phyloP scores from a whole-genome alignment of 176 grass and related monocot genomes.

The Oryza meyeriana region DNA sequence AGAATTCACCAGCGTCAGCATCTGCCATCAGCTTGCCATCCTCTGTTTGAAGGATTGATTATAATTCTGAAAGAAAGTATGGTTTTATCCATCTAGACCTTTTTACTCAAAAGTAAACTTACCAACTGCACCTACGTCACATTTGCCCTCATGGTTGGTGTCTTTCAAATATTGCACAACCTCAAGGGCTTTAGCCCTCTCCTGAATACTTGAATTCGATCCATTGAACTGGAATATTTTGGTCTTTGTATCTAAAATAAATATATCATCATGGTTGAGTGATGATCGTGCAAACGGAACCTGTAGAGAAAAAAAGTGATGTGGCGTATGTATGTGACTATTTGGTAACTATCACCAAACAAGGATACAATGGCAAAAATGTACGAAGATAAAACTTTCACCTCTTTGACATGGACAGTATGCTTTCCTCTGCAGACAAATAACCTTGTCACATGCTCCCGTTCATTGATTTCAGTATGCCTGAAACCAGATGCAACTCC shows the following conservation, averaged over 20 bases:
- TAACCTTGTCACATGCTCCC: conserved; percentile 67
- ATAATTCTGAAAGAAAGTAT: conserved; percentile 14
- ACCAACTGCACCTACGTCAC: conserved; percentile 90
- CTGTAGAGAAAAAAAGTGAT: conserved; percentile 40
- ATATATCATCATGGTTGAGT: conserved; percentile 99
- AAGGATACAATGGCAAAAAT: conserved; percentile 21
- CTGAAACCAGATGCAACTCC: conserved; percentile 84
- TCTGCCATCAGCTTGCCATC: conserved; percentile 99
- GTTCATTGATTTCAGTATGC: conserved; percentile 68
- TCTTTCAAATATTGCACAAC: conserved; percentile 99
- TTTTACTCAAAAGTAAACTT: conserved; percentile 40
- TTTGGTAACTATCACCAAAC: neutral
- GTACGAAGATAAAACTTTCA: conserved; percentile 19
- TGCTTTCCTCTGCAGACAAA: conserved; percentile 98
- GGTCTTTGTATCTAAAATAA: conserved; percentile 92
- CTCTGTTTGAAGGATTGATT: conserved; percentile 56
- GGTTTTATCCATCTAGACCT: conserved; percentile 20
- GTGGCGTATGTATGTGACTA: conserved; percentile 2
- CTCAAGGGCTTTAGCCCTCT: conserved; percentile 98
- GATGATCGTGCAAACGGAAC: conserved; percentile 92
- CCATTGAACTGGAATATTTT: conserved; percentile 99
- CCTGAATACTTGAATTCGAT: conserved; percentile 96
- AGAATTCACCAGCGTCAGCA: conserved; percentile 95
- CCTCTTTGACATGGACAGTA: conserved; percentile 99
- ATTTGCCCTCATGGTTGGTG: conserved; percentile 88